Evolutionary conservation across 306 rosid species (phyloP).

Genomic region (Luffa aegyptiaca): DNA sequence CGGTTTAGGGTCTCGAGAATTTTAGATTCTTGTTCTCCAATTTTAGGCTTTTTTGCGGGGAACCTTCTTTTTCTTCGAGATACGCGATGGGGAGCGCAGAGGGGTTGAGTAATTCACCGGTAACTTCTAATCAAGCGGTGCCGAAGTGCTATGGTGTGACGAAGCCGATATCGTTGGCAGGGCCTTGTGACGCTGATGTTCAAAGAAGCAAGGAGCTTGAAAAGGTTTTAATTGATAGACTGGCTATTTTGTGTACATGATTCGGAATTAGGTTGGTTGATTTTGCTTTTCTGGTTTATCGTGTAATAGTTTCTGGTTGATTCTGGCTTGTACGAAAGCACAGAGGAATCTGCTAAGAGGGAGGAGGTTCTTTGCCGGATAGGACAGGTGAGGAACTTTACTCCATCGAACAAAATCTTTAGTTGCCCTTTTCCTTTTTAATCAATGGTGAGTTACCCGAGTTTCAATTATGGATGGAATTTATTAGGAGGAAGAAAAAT

Average conservation of each 20-base stretch:
- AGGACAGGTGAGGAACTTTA: conserved; percentile 35
- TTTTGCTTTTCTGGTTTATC: neutral
- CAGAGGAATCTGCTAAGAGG: conserved; percentile 50
- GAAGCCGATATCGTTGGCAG: conserved; percentile 52
- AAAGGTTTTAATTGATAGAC: conserved; percentile 36
- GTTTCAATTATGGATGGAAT: neutral
- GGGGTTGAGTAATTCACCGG: conserved; percentile 22
- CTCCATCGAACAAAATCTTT: neutral
- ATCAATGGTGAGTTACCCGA: neutral
- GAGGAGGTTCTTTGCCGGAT: conserved; percentile 74
- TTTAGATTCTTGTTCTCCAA: neutral
- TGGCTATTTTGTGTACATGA: neutral
- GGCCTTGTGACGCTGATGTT: conserved; percentile 38
- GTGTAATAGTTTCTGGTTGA: conserved; percentile 50
- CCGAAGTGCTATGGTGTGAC: conserved; percentile 52
- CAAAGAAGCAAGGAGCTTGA: conserved; percentile 39
- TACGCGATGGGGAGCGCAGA: conserved; percentile 46
- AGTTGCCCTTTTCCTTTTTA: neutral
- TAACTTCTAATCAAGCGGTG: conserved; percentile 13
- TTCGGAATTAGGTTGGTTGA: neutral
- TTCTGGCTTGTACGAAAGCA: conserved; percentile 74
- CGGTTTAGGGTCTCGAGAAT: neutral
- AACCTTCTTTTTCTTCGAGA: neutral
- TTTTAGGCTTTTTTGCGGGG: neutral
- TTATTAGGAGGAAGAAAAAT: neutral